Evolutionary conservation across 345 rosid species (phyloP), one percentile per base, ranked within the genome.

Genomic region (Salix dunnii): DNA sequence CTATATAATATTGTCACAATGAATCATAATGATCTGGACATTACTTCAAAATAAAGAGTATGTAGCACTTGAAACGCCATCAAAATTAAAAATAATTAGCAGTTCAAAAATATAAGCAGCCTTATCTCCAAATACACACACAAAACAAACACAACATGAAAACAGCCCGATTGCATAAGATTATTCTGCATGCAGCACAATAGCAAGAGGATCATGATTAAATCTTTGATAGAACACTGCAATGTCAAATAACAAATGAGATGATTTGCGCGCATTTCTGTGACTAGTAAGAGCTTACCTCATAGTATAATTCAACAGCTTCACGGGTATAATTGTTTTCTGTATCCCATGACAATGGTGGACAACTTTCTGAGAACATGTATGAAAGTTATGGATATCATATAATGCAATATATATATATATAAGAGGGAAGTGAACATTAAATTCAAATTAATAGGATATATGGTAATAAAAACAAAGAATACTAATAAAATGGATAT

Each of bases 341-440:
- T 64, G 63, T 77, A 76, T 95, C 99, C 99, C 97, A 93, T 33
- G 90, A 84, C 74, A 94, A 74, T 20, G 92, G 91, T 4, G 92
- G 91, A 70, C 82, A 85, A 83, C 85, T 81, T 79, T 91, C 97
- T 77, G 96, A 90, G 80, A 89, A 93, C 90, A 95, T 90, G 96
- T 95, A 77, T 58, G 85, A 81, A 74, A 51, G 87, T 79, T 93
- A 89, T 91, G 94, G 96, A 83, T n/a, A 73, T 78, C 80, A 76
- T 64, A 78, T 67, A 17, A 60, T 51, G 7, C 11, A 42, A 11
- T 11, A 42, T 11, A 42, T 6, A 36, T 6, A 36, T 6, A 35
- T 8, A 38, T 8, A 38, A 0, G 35, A 48, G 65, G 38, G 38
- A 38, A 55, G 11, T 42, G 6, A 5, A 68, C 36, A 42, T 63